A percentile compares a stretch with the other conserved stretches of the same genome.
Evolutionary conservation across 1,284 basidiomycete species (phyloP).

Genomic region (Leucocoprinus gongylophorus): DNA sequence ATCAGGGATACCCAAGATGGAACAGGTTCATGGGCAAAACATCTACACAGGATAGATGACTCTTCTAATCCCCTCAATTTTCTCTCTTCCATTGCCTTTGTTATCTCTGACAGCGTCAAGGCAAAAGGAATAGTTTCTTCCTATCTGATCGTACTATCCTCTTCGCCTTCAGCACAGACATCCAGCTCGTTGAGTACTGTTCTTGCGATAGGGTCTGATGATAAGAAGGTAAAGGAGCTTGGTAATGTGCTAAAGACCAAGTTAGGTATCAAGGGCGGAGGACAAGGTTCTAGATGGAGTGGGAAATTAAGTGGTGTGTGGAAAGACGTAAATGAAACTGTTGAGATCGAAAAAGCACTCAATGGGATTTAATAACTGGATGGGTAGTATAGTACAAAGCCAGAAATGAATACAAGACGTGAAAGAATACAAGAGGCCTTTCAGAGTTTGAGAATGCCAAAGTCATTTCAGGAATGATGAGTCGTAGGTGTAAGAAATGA

Average conservation of each 20-base stretch:
- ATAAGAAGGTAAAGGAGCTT: constrained; percentile 49
- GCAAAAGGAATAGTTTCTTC: constrained; percentile 23
- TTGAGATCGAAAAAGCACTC: constrained; percentile 38
- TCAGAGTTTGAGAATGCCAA: not conserved
- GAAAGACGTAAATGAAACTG: constrained; percentile 39
- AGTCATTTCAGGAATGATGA: not conserved
- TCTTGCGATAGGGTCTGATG: constrained; percentile 54
- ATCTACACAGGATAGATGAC: constrained; percentile 57
- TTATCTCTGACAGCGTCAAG: constrained; percentile 33
- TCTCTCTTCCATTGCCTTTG: constrained; percentile 48
- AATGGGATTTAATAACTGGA: not conserved
- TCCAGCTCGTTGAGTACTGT: constrained; percentile 45
- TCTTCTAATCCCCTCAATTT: constrained; percentile 53
- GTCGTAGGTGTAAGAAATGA: not conserved
- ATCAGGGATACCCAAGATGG: constrained; percentile 16
- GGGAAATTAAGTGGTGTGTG: constrained; percentile 55
- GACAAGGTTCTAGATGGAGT: constrained; percentile 60
- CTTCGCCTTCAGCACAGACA: constrained; percentile 52
- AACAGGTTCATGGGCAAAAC: constrained; percentile 34
- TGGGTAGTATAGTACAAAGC: not conserved
- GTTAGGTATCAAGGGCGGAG: constrained; percentile 57
- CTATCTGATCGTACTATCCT: constrained; percentile 53
- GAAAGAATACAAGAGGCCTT: constrained; percentile 1
- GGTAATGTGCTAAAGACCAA: constrained; percentile 54
- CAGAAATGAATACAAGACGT: constrained; percentile 2